Conservation (phyloP, 768 basidiomycete species). For the Boletus tylopilopsis region DNA sequence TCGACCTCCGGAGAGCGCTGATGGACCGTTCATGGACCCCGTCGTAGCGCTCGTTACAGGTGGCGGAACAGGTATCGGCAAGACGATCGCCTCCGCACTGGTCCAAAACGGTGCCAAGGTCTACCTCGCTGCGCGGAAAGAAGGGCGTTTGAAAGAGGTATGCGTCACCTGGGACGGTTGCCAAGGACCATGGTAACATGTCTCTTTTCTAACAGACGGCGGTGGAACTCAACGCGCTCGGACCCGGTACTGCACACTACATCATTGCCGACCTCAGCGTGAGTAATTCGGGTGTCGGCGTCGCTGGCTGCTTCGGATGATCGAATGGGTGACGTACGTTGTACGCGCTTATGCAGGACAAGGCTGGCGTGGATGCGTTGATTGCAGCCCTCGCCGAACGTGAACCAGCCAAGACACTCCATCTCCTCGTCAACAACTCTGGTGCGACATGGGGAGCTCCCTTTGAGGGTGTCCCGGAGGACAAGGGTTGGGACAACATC, state of each 20-base stretch:
- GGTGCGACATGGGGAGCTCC: constrained; percentile 78
- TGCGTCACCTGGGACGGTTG: constrained; percentile 32
- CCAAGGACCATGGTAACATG: constrained; percentile 5
- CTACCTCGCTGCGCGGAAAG: constrained; percentile 86
- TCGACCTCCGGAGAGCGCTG: no score
- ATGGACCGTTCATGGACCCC: no score
- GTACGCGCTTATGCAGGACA: constrained; percentile 53
- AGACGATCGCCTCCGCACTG: constrained; percentile 79
- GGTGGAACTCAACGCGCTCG: constrained; percentile 56
- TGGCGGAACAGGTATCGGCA: constrained; percentile 80
- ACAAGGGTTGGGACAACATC: constrained; percentile 82
- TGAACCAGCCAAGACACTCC: constrained; percentile 57
- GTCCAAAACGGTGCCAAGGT: constrained; percentile 86
- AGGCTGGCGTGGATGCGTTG: constrained; percentile 75
- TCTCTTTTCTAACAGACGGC: constrained; percentile 38
- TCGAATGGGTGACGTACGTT: no score
- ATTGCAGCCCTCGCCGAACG: constrained; percentile 63
- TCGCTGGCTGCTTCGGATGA: neutral
- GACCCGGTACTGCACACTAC: constrained; percentile 64
- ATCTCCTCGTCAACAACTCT: constrained; percentile 83
- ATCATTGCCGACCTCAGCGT: constrained; percentile 73
- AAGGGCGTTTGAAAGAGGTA: constrained; percentile 72
- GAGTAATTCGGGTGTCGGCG: constrained; percentile 27
- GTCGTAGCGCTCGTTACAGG: constrained; percentile 73
- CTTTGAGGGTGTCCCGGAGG: constrained; percentile 69